Conservation (phyloP, 257 asterid genomes). For the Solanum virginianum region DNA sequence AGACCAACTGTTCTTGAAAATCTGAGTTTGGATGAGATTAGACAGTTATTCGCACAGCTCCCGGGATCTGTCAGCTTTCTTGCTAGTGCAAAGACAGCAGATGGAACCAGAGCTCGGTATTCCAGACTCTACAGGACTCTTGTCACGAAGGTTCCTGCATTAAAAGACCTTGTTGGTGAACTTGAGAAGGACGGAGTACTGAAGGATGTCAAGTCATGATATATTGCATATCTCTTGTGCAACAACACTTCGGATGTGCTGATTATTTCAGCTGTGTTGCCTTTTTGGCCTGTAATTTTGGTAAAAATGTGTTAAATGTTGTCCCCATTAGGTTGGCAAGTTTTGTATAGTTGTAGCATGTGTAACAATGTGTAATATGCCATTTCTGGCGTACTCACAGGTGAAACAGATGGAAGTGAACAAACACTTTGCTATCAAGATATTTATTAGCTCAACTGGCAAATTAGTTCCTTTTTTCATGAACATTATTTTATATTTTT, state of each 20-base stretch:
- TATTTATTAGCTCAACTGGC: neutral
- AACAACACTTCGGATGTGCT: neutral
- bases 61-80: conserved; percentile 87
- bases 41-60: conserved; percentile 55
- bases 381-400: neutral
- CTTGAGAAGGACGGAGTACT: conserved; percentile 85
- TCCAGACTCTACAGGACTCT: conserved; percentile 88
- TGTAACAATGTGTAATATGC: neutral
- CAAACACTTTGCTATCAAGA: neutral
- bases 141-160: conserved; percentile 94
- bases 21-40: conserved; percentile 72
- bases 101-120: conserved; percentile 97
- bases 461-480: neutral
- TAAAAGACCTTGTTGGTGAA: conserved; percentile 79
- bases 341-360: neutral
- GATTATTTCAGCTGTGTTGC: neutral
- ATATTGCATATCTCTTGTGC: neutral
- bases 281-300: neutral
- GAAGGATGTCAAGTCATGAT: conserved; percentile 50
- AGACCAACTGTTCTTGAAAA: conserved; percentile 63
- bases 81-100: conserved; percentile 88
- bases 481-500: neutral
- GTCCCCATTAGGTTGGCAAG: neutral
- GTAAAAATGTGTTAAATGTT: neutral
- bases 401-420: neutral